Conservation (phyloP, 805 yeast genomes). For the Saturnispora silvae region DNA sequence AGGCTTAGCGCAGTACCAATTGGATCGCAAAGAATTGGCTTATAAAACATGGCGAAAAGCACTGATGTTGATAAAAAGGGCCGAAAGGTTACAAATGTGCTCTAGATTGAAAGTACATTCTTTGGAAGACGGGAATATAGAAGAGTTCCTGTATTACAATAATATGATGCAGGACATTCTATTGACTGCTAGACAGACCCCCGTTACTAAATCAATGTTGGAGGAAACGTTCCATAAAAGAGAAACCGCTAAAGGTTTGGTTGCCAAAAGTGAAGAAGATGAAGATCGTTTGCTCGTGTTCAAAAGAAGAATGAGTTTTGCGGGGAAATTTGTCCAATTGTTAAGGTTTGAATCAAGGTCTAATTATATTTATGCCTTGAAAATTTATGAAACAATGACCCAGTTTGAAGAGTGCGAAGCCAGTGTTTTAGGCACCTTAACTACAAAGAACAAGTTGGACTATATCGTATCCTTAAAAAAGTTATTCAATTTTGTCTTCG, state of each 20-base stretch:
- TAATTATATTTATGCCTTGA: not conserved
- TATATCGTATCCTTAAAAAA: not conserved
- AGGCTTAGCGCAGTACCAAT: not conserved
- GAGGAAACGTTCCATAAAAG: no score
- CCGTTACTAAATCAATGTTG: no score
- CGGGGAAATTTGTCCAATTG: not conserved
- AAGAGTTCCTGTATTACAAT: no score
- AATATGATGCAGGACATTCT: no score
- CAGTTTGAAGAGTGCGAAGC: slow-evolving; percentile 3
- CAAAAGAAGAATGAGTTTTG: not conserved
- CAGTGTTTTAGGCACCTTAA: slow-evolving; percentile 2
- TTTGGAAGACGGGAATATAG: no score
- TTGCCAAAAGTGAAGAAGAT: no score
- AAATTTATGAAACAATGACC: not conserved
- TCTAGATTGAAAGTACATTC: no score
- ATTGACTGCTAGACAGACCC: no score
- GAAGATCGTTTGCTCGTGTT: no score
- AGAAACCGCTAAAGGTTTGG: no score
- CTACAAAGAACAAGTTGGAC: slow-evolving; percentile 3
- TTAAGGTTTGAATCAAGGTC: not conserved
- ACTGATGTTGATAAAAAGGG: no score
- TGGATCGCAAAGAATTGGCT: slow-evolving; percentile 1
- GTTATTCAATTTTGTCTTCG: slow-evolving; percentile 1
- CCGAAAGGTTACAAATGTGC: no score
- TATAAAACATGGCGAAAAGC: slow-evolving; percentile 1